phyloP scores from a whole-genome alignment of 2,329 filamentous ascomycete genomes.

The Blastomyces parvus region DNA sequence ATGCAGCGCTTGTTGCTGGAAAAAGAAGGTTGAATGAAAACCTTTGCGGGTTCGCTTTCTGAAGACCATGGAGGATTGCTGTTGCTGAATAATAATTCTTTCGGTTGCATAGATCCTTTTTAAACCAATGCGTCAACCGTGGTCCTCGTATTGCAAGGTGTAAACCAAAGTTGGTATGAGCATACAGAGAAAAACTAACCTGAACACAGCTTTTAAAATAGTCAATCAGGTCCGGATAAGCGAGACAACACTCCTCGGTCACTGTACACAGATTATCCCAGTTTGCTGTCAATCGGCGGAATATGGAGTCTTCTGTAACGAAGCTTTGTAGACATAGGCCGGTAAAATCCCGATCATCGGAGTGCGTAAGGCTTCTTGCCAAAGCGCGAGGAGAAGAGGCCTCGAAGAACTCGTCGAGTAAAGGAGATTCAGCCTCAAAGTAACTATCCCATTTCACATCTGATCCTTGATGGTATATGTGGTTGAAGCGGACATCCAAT shows the following conservation, averaged over 20 bases:
- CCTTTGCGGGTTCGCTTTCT: constrained; percentile 21
- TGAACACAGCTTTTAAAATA: constrained; percentile 29
- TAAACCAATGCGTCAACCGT: not conserved
- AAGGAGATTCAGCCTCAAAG: constrained; percentile 26
- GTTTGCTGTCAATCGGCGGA: constrained; percentile 19
- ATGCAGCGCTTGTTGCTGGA: not conserved
- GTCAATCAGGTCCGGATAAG: constrained; percentile 25
- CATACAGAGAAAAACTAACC: constrained; percentile 20
- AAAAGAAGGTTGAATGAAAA: constrained; percentile 6
- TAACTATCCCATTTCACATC: constrained; percentile 28
- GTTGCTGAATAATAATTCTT: constrained; percentile 32
- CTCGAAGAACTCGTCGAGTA: constrained; percentile 28
- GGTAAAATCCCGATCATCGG: constrained; percentile 26
- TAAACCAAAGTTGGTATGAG: not conserved
- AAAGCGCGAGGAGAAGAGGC: constrained; percentile 26
- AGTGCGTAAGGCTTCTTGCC: constrained; percentile 24
- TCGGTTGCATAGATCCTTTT: constrained; percentile 23
- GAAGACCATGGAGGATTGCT: constrained; percentile 30
- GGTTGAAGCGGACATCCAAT: constrained; percentile 27
- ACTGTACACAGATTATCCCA: constrained; percentile 28
- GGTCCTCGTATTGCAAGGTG: not conserved
- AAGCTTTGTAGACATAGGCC: constrained; percentile 21
- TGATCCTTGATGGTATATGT: constrained; percentile 26
- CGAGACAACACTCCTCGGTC: constrained; percentile 32
- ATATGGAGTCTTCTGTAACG: constrained; percentile 18